Evolutionary conservation across 169 alveolate genomes (phyloP).

Genomic region (Eimeria falciformis): DNA sequence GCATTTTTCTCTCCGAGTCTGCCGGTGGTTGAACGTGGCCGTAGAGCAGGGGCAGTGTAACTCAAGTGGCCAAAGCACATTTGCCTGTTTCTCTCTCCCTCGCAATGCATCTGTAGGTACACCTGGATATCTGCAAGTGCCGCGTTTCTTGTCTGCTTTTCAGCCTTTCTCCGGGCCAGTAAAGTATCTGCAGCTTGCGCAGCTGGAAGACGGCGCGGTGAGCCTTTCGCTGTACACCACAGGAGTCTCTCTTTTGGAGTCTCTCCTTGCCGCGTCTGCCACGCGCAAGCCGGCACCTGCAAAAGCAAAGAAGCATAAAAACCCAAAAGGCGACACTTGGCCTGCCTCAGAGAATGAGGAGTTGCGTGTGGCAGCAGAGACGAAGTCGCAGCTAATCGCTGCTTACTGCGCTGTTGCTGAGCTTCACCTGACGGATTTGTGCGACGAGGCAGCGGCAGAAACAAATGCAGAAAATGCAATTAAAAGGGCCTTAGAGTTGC

Average conservation of each 20-base stretch:
- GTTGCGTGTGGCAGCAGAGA: constrained; percentile 39
- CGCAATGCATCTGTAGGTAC: not conserved
- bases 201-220: constrained; percentile 61
- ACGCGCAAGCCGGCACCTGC: not conserved
- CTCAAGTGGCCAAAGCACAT: not conserved
- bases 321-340: not conserved
- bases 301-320: not conserved
- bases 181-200: constrained; percentile 62
- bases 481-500: constrained; percentile 17
- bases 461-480: not conserved
- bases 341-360: not conserved
- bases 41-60: not conserved
- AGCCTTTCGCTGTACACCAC: constrained; percentile 33
- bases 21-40: not conserved
- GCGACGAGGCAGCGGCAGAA: constrained; percentile 62
- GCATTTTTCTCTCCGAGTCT: not conserved
- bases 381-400: not conserved
- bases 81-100: constrained; percentile 9
- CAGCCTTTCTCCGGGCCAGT: constrained; percentile 63
- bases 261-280: not conserved
- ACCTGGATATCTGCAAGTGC: not conserved
- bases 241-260: constrained; percentile 14
- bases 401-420: constrained; percentile 62
- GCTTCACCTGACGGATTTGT: constrained; percentile 53
- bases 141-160: not conserved